A percentile compares a stretch with the other conserved stretches of the same genome.
phyloP scores from a whole-genome alignment of 768 basidiomycete species.

The Amanita brunnescens region DNA sequence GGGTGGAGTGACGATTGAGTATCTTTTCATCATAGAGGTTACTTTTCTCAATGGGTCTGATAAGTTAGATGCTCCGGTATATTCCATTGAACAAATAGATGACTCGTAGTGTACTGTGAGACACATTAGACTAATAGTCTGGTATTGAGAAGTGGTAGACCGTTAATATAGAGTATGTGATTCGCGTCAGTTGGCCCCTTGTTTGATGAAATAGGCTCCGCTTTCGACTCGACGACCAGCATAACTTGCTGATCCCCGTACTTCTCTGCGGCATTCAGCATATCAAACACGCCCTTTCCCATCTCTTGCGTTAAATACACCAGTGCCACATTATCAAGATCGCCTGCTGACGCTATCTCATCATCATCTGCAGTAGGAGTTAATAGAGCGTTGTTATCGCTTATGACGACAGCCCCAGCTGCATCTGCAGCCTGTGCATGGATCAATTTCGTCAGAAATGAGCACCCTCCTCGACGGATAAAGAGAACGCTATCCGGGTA shows the following conservation, averaged over 20 bases:
- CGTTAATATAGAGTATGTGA: slow-evolving; percentile 67
- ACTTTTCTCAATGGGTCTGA: slow-evolving; percentile 64
- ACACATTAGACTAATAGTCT: slow-evolving; percentile 46
- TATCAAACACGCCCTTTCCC: slow-evolving; percentile 43
- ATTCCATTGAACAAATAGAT: slow-evolving; percentile 77
- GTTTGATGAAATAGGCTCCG: slow-evolving; percentile 19
- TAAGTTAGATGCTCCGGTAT: slow-evolving; percentile 80
- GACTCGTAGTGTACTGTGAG: slow-evolving; percentile 31
- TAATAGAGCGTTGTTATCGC: slow-evolving; percentile 46
- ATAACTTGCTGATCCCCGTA: slow-evolving; percentile 39
- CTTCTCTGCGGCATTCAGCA: slow-evolving; percentile 45
- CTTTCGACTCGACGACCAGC: slow-evolving; percentile 39
- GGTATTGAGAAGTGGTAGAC: slow-evolving; percentile 69
- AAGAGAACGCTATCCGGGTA: slow-evolving; percentile 50
- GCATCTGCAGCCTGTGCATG: slow-evolving; percentile 64
- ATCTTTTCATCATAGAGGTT: slow-evolving; percentile 89
- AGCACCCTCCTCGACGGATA: slow-evolving; percentile 72
- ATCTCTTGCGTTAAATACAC: slow-evolving; percentile 47
- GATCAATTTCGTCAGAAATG: slow-evolving; percentile 79
- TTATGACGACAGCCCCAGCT: slow-evolving; percentile 70
- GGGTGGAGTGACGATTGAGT: slow-evolving; percentile 83
- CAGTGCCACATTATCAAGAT: slow-evolving; percentile 49
- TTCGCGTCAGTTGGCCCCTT: slow-evolving; percentile 24
- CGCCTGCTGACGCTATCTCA: slow-evolving; percentile 50
- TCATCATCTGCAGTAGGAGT: slow-evolving; percentile 57